These are phyloP conservation scores for Dictyostelium purpureum DNA, from an alignment of 78 protist genomes.

Conservation along the genomic window DNA sequence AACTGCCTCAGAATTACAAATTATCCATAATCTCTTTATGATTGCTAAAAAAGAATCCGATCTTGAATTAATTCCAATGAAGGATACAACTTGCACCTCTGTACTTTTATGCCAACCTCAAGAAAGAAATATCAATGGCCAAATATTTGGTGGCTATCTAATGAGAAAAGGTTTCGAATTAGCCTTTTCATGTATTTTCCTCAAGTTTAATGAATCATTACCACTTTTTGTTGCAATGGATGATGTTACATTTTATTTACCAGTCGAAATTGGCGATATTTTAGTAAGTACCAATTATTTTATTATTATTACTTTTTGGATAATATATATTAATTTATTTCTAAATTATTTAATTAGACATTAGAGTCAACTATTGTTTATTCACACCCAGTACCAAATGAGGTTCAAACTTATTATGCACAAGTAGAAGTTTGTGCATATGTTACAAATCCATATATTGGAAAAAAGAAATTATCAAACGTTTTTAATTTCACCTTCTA, in stretches of 20 bases:
- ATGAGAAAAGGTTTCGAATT: slow-evolving; percentile 78
- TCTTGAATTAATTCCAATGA: slow-evolving; percentile 35
- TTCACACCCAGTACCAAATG: not conserved
- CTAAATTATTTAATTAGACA: too few species aligned
- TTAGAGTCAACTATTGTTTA: slow-evolving; percentile 74
- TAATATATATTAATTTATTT: too few species aligned
- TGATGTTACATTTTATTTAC: slow-evolving; percentile 50
- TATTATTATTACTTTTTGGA: too few species aligned
- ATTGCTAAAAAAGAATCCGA: not conserved
- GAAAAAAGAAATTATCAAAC: slow-evolving; percentile 61
- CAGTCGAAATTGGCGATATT: slow-evolving; percentile 78
- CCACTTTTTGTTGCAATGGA: slow-evolving; percentile 78
- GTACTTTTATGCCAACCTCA: slow-evolving; percentile 77
- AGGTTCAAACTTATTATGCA: slow-evolving; percentile 7
- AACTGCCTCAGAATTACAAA: slow-evolving; percentile 19
- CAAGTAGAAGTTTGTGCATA: slow-evolving; percentile 71
- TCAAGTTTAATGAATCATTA: slow-evolving; percentile 25
- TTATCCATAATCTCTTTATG: slow-evolving; percentile 69
- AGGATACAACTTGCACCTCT: slow-evolving; percentile 11
- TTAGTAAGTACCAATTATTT: too few species aligned
- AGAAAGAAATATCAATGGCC: slow-evolving; percentile 76
- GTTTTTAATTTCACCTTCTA: slow-evolving; percentile 73
- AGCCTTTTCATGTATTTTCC: slow-evolving; percentile 64
- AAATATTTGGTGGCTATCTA: slow-evolving; percentile 78
- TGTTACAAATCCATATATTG: slow-evolving; percentile 49